Evolutionary conservation across 2,329 filamentous ascomycete genomes (phyloP).

Genomic region (Apiospora arundinis): DNA sequence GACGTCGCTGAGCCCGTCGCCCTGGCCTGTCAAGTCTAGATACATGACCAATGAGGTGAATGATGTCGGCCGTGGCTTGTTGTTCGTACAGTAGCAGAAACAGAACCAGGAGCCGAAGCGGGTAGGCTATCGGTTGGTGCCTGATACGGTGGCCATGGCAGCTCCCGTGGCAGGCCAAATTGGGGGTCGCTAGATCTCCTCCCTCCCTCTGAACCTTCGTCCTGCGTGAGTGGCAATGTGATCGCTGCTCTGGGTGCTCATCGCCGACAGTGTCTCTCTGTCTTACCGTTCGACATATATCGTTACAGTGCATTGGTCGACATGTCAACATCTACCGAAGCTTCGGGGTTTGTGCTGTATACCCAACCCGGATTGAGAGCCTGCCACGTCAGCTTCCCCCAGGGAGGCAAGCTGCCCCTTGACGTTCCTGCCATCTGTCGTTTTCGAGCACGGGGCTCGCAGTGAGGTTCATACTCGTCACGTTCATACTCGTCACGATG

Average conservation of each 20-base stretch:
- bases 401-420: neutral
- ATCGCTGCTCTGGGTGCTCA: conserved; percentile 1
- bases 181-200: neutral
- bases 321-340: neutral
- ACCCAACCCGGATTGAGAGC: neutral
- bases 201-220: neutral
- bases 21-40: neutral
- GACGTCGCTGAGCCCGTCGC: neutral
- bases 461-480: neutral
- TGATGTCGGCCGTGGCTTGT: neutral
- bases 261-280: conserved; percentile 3
- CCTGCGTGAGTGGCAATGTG: neutral
- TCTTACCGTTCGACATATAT: neutral
- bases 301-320: neutral
- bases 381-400: neutral
- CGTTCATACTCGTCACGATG: neutral
- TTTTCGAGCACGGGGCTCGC: neutral
- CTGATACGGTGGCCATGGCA: neutral
- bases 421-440: neutral
- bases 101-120: neutral
- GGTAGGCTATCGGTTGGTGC: neutral
- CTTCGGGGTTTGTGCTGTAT: neutral
- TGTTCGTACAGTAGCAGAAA: conserved; percentile 14
- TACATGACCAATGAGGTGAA: conserved; percentile 3
- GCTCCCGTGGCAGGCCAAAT: neutral